A percentile compares a stretch with the other conserved stretches of the same genome.
Evolutionary conservation across 192 early-diverging fungal genomes (phyloP).

Genomic region (Gonapodya sp.): DNA sequence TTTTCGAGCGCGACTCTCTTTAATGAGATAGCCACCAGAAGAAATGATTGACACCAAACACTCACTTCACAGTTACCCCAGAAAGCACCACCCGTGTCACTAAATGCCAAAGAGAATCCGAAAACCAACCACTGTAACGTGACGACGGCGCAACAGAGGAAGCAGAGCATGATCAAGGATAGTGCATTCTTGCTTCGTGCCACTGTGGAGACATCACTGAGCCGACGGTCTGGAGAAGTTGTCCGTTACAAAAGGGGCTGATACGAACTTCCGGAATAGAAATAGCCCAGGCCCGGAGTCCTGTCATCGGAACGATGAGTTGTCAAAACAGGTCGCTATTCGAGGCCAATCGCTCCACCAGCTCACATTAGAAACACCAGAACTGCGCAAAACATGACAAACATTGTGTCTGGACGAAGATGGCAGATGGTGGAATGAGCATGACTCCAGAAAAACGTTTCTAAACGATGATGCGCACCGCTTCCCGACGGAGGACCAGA

Average conservation of each 20-base stretch:
- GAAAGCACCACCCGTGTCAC: constrained; percentile 52
- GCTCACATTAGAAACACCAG: constrained; percentile 64
- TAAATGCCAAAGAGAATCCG: constrained; percentile 63
- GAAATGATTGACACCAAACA: too few relatives aligned
- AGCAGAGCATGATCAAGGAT: constrained; percentile 63
- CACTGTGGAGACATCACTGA: too few relatives aligned
- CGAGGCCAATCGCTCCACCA: background rate
- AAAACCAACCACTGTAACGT: constrained; percentile 58
- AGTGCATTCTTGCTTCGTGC: constrained; percentile 67
- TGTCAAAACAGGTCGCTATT: background rate
- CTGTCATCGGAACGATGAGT: background rate
- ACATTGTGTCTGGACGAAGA: constrained; percentile 44
- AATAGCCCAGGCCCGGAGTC: constrained; percentile 59
- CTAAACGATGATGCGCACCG: background rate
- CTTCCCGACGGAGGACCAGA: background rate
- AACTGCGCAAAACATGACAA: constrained; percentile 57
- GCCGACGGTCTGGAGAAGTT: too few relatives aligned
- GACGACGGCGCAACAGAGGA: constrained; percentile 61
- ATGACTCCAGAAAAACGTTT: too few relatives aligned
- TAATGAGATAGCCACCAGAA: too few relatives aligned
- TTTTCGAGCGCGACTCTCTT: too few relatives aligned
- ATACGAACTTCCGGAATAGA: constrained; percentile 68
- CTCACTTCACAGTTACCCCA: constrained; percentile 49
- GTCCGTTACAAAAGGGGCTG: too few relatives aligned
- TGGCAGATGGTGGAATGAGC: background rate